Evolutionary conservation across 371 early-diverging fungal genomes (phyloP).

Genomic region (Saksenaea oblongispora): DNA sequence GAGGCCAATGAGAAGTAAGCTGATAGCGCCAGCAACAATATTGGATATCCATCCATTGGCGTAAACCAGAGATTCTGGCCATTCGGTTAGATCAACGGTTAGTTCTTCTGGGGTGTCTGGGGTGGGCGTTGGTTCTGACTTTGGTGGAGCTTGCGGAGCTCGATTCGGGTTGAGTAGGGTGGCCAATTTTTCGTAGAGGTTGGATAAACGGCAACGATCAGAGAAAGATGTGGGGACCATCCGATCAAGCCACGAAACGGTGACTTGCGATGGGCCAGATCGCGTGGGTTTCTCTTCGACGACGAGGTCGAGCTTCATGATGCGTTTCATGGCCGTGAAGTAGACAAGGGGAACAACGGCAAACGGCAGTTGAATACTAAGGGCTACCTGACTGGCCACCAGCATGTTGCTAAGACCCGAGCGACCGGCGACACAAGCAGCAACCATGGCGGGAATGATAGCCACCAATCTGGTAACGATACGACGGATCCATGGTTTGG

Average conservation of each 20-base stretch:
- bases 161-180: not conserved
- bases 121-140: slow-evolving; percentile 6
- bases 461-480: slow-evolving; percentile 71
- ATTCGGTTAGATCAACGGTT: slow-evolving; percentile 8
- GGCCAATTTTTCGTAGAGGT: not conserved
- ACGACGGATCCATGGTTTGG: slow-evolving; percentile 72
- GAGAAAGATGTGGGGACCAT: slow-evolving; percentile 2
- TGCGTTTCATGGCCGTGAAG: slow-evolving; percentile 59
- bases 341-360: slow-evolving; percentile 77
- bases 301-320: slow-evolving; percentile 52
- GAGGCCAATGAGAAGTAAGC: slow-evolving; percentile 54
- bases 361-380: slow-evolving; percentile 80
- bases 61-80: slow-evolving; percentile 34
- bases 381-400: slow-evolving; percentile 76
- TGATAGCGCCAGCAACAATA: slow-evolving; percentile 45
- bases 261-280: slow-evolving; percentile 7
- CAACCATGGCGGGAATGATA: slow-evolving; percentile 76
- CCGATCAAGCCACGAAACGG: slow-evolving; percentile 3
- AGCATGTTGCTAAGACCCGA: slow-evolving; percentile 66
- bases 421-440: slow-evolving; percentile 66
- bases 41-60: slow-evolving; percentile 35
- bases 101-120: not conserved
- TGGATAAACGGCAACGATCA: slow-evolving; percentile 1
- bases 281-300: slow-evolving; percentile 13
- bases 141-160: slow-evolving; percentile 2